Percentiles rank a stretch among this genome's conserved stretches.
phyloP scores from a whole-genome alignment of 2,329 filamentous ascomycete genomes.

The Pestalotiopsis sp. region DNA sequence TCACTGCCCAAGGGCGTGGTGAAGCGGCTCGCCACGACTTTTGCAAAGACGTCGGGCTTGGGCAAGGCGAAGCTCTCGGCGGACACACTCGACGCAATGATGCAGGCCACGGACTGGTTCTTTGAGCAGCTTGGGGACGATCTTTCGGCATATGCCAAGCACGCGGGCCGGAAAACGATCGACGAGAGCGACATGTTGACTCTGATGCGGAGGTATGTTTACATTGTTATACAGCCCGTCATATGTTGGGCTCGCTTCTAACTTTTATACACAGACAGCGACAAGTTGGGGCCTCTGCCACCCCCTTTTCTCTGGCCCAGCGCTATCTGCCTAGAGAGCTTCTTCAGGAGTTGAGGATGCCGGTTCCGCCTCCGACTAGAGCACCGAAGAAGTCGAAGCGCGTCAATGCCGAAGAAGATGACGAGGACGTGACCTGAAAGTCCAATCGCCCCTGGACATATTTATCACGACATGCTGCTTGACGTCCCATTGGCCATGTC shows the following conservation, averaged over 20 bases:
- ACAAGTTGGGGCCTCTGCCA: slow-evolving; percentile 70
- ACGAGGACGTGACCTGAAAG: slow-evolving; percentile 36
- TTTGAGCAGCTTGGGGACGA: slow-evolving; percentile 88
- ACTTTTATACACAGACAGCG: slow-evolving; percentile 65
- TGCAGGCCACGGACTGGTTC: slow-evolving; percentile 86
- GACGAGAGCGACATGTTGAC: slow-evolving; percentile 83
- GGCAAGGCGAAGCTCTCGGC: slow-evolving; percentile 71
- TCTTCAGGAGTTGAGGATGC: slow-evolving; percentile 79
- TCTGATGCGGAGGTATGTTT: slow-evolving; percentile 77
- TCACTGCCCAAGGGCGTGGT: slow-evolving; percentile 74
- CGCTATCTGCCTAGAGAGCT: slow-evolving; percentile 81
- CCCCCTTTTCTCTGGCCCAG: slow-evolving; percentile 83
- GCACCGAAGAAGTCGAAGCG: slow-evolving; percentile 40
- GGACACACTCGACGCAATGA: slow-evolving; percentile 74
- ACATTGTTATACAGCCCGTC: slow-evolving; percentile 19
- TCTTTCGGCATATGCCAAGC: slow-evolving; percentile 75
- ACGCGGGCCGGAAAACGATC: slow-evolving; percentile 82
- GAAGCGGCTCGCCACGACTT: slow-evolving; percentile 72
- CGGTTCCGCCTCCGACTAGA: slow-evolving; percentile 55
- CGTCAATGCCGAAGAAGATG: slow-evolving; percentile 42
- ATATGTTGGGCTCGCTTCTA: slow-evolving; percentile 23
- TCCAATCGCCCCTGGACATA: not conserved
- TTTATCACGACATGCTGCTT: not conserved
- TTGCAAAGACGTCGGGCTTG: slow-evolving; percentile 67
- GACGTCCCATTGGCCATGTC: not conserved